phyloP scores from a whole-genome alignment of 2,329 filamentous ascomycete species.

The Aureobasidium melanogenum region DNA sequence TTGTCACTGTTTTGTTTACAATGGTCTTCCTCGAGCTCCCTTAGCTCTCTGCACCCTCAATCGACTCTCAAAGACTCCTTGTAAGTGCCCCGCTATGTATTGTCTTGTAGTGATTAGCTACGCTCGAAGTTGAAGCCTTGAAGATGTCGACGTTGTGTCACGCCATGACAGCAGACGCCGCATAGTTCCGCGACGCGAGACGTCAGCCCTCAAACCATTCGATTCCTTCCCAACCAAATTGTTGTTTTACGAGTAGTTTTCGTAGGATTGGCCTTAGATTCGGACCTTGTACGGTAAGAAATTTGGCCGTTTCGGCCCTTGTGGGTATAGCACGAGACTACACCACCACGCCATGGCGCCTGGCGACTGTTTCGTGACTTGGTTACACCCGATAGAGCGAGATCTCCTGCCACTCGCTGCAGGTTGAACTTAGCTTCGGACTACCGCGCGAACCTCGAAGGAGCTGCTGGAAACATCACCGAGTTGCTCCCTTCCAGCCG shows the following conservation, averaged over 20 bases:
- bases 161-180: constrained; percentile 7
- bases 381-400: background rate
- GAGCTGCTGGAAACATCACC: background rate
- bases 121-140: background rate
- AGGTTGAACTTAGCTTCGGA: background rate
- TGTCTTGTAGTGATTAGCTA: background rate
- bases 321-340: background rate
- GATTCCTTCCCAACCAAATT: constrained; percentile 2
- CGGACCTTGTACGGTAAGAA: constrained; percentile 11
- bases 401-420: constrained; percentile 8
- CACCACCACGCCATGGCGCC: constrained; percentile 6
- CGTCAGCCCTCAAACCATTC: background rate
- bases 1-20: background rate
- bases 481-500: constrained; percentile 9
- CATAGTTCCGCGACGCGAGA: background rate
- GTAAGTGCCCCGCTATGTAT: too few relatives aligned
- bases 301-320: constrained; percentile 1
- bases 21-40: background rate
- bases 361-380: constrained; percentile 1
- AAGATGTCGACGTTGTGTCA: background rate
- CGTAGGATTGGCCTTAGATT: background rate
- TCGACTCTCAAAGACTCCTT: background rate
- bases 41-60: background rate
- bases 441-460: background rate
- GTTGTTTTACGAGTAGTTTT: background rate